phyloP scores from a whole-genome alignment of 352 stramenopile species.

The Phytopythium boreale region DNA sequence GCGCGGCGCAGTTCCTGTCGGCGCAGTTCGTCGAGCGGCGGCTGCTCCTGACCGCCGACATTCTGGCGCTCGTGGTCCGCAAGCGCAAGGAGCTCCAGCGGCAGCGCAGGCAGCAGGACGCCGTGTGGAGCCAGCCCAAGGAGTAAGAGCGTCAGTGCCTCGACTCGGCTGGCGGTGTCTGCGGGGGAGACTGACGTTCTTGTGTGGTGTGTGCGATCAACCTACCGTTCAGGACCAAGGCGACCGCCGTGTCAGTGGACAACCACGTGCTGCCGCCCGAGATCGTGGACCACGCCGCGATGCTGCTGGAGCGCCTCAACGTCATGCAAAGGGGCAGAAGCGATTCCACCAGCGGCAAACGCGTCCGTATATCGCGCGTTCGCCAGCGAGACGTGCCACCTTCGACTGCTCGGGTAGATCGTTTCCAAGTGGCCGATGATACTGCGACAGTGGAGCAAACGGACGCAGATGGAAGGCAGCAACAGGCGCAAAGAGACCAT shows the following conservation, averaged over 20 bases:
- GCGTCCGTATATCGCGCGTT: not conserved
- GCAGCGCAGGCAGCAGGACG: slow-evolving; percentile 37
- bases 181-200: too few species aligned
- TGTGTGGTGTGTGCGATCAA: too few species aligned
- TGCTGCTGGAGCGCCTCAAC: slow-evolving; percentile 29
- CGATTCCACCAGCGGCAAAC: not conserved
- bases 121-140: slow-evolving; percentile 51
- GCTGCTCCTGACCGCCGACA: slow-evolving; percentile 54
- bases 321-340: not conserved
- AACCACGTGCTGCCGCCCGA: slow-evolving; percentile 35
- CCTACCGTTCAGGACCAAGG: slow-evolving; percentile 8
- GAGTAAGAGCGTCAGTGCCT: not conserved
- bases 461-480: not conserved
- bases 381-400: not conserved
- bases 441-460: not conserved
- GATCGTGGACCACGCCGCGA: slow-evolving; percentile 23
- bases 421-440: not conserved
- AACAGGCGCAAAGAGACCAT: not conserved
- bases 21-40: slow-evolving; percentile 56
- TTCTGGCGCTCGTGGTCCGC: slow-evolving; percentile 37
- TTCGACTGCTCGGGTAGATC: not conserved
- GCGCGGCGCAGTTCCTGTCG: slow-evolving; percentile 58
- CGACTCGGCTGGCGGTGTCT: too few species aligned
- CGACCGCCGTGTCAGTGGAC: slow-evolving; percentile 19
- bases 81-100: slow-evolving; percentile 47